A percentile compares a stretch with the other conserved stretches of the same genome.
Conservation (phyloP, 371 early-diverging fungal genomes). For the Amoeboradix gromovi region DNA sequence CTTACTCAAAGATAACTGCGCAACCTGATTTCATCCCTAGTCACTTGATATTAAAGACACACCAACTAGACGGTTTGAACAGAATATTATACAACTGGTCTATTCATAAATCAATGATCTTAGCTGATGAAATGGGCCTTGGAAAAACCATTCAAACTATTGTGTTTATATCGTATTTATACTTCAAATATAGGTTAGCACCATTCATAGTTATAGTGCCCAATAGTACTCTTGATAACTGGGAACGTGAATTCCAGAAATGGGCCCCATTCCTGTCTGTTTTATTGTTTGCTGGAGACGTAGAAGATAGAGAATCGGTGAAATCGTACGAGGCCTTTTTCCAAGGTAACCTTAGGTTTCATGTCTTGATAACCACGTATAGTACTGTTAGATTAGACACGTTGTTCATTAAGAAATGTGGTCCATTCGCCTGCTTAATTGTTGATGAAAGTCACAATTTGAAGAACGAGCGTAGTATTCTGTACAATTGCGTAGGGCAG, state of each 20-base stretch:
- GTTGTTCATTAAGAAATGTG: slow-evolving; percentile 6
- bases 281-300: slow-evolving; percentile 72
- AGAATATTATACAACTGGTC: background rate
- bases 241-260: slow-evolving; percentile 48
- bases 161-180: background rate
- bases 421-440: slow-evolving; percentile 12
- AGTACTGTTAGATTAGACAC: slow-evolving; percentile 6
- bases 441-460: slow-evolving; percentile 98
- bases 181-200: slow-evolving; percentile 8
- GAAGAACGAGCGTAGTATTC: slow-evolving; percentile 88
- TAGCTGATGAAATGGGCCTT: background rate
- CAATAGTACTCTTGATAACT: slow-evolving; percentile 56
- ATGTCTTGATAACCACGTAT: slow-evolving; percentile 1
- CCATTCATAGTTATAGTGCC: slow-evolving; percentile 64
- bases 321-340: slow-evolving; percentile 1
- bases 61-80: background rate
- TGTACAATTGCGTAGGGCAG: slow-evolving; percentile 63
- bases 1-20: background rate
- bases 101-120: background rate
- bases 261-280: slow-evolving; percentile 53
- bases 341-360: background rate
- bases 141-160: background rate
- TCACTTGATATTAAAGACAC: background rate
- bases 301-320: slow-evolving; percentile 28
- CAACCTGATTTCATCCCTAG: background rate